Evolutionary conservation across 2,329 filamentous ascomycete species (phyloP).

Genomic region (Calonectria hongkongensis): DNA sequence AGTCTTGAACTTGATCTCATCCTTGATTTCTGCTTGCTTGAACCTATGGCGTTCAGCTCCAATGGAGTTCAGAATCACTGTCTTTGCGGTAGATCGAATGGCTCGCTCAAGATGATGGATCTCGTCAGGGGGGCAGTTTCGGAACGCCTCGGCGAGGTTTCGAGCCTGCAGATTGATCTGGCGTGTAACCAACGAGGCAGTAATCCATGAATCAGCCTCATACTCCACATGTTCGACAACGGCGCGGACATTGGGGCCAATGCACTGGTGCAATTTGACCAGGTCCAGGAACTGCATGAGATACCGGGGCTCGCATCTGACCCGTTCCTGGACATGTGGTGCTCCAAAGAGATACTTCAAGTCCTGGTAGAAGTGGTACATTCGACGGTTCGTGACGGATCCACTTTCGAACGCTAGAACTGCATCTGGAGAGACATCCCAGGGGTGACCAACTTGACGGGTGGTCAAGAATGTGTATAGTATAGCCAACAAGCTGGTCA

Average conservation of each 20-base stretch:
- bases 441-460: constrained; percentile 94
- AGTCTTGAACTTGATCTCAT: constrained; percentile 88
- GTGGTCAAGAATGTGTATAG: constrained; percentile 98
- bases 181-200: constrained; percentile 92
- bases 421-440: constrained; percentile 89
- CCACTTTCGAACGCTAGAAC: constrained; percentile 95
- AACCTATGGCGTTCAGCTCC: constrained; percentile 93
- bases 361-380: constrained; percentile 99
- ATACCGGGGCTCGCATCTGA: constrained; percentile 90
- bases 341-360: constrained; percentile 93
- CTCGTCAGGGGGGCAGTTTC: constrained; percentile 79
- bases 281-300: constrained; percentile 95
- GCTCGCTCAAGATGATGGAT: constrained; percentile 79
- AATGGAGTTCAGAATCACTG: constrained; percentile 91
- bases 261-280: constrained; percentile 96
- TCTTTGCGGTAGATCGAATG: constrained; percentile 84
- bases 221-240: constrained; percentile 98
- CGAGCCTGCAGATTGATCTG: constrained; percentile 96
- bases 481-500: constrained; percentile 96
- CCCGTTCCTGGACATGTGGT: constrained; percentile 88
- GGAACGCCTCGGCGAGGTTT: constrained; percentile 91
- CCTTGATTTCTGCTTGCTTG: constrained; percentile 89
- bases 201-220: constrained; percentile 98
- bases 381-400: constrained; percentile 93
- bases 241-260: constrained; percentile 93